Evolutionary conservation across 1,284 basidiomycete genomes (phyloP).

Genomic region (Ganoderma lucidum): DNA sequence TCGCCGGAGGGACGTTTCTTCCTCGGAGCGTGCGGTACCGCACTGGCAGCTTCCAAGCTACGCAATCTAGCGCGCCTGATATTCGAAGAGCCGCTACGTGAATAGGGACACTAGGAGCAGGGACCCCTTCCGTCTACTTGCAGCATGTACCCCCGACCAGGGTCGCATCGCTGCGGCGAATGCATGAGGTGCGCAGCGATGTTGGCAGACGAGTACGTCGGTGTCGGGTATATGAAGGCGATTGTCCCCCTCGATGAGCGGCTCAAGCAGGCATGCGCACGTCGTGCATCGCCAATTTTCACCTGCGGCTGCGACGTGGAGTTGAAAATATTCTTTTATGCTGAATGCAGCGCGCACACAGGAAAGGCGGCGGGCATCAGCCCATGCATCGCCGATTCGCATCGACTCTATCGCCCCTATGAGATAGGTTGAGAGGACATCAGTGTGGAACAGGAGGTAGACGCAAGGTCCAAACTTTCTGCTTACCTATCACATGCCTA

Average conservation of each 20-base stretch:
- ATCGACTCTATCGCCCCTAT: too few relatives aligned
- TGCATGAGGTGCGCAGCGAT: constrained; percentile 66
- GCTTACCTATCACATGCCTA: too few relatives aligned
- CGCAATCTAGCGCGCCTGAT: constrained; percentile 56
- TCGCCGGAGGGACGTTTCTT: constrained; percentile 64
- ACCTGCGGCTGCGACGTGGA: constrained; percentile 75
- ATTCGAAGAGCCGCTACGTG: constrained; percentile 69
- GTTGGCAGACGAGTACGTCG: constrained; percentile 80
- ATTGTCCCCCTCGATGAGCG: constrained; percentile 72
- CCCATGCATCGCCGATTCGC: constrained; percentile 43
- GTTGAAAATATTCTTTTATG: constrained; percentile 83
- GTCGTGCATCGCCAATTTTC: constrained; percentile 68
- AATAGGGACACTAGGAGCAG: constrained; percentile 58
- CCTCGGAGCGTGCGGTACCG: constrained; percentile 55
- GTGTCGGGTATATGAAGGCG: constrained; percentile 74
- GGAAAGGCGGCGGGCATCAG: constrained; percentile 53
- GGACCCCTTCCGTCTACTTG: constrained; percentile 51
- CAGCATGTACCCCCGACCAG: constrained; percentile 53
- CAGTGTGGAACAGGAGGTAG: too few relatives aligned
- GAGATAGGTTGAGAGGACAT: too few relatives aligned
- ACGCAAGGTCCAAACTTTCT: too few relatives aligned
- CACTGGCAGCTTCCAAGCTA: constrained; percentile 73
- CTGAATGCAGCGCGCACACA: constrained; percentile 77
- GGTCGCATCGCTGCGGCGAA: constrained; percentile 60
- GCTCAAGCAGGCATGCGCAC: constrained; percentile 72